Conservation (phyloP, 495 filamentous ascomycete genomes). For the Penicillium cataractarum region DNA sequence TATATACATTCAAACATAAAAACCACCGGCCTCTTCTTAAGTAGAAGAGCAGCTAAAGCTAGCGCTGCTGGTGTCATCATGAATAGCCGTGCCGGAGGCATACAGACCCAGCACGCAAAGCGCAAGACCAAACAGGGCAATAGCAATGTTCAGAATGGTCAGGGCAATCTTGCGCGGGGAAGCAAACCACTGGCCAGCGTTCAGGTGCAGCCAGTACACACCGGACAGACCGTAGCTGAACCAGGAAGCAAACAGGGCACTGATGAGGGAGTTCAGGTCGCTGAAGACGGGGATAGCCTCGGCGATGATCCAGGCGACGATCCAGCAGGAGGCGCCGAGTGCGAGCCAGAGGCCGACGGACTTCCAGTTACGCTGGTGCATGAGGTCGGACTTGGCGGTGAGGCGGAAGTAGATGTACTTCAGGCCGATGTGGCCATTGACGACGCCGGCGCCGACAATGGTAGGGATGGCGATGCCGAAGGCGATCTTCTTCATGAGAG, state of each 20-base stretch:
- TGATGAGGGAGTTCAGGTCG: conserved; percentile 57
- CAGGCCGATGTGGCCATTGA: conserved; percentile 63
- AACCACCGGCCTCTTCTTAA: conserved; percentile 12
- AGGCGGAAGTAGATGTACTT: conserved; percentile 71
- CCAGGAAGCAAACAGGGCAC: conserved; percentile 45
- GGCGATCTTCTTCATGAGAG: conserved; percentile 68
- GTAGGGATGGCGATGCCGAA: conserved; percentile 80
- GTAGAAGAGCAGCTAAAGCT: conserved; percentile 40
- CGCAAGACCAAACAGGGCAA: conserved; percentile 30
- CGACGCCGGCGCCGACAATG: conserved; percentile 68
- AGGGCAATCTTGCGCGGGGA: conserved; percentile 38
- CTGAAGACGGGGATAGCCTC: conserved; percentile 72
- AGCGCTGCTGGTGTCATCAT: conserved; percentile 34
- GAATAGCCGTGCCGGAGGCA: conserved; percentile 45
- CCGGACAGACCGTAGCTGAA: conserved; percentile 49
- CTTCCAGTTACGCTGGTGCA: conserved; percentile 57
- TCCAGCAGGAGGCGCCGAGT: conserved; percentile 58
- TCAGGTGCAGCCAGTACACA: conserved; percentile 49
- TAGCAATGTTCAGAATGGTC: conserved; percentile 31
- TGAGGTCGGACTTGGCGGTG: conserved; percentile 53
- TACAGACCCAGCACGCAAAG: conserved; percentile 45
- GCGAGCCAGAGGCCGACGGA: conserved; percentile 54
- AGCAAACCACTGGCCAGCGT: conserved; percentile 37
- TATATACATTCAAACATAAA: conserved; percentile 11
- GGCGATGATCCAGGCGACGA: conserved; percentile 69